Base-by-base conservation (phyloP, 495 filamentous ascomycete genomes). In the Massariosphaeria phaeospora region DNA sequence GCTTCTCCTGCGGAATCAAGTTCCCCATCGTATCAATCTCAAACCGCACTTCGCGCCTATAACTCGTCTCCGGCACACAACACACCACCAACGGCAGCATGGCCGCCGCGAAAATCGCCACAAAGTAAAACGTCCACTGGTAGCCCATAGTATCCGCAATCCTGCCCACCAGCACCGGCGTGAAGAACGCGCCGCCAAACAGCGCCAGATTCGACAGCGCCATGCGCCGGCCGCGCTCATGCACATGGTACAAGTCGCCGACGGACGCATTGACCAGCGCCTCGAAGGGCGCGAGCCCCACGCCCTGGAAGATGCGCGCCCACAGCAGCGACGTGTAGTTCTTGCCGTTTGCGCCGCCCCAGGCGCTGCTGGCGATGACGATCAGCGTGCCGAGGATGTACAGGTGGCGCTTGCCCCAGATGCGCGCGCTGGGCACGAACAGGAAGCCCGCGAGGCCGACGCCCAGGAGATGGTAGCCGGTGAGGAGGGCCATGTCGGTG, bases 131-230 rank as follows among this genome's bases (percentile, higher is more conserved):
- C 2, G 64, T 67, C 71, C 80, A 49, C 62, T 76, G 67, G 88
- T 89, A 96, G 23, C 80, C 78, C 12, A 96, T 76, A 0, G 75
- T 74, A 38, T 77, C 70, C 18, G 89, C 91, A 54, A 95, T 90
- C 65, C 86, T 90, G 27, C 91, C 91, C 10, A 90, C 89, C 9
- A 91, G 69, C 24, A 95, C 88, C 0, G 89, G 91, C 0, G 91
- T 95, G 66, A 95, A 84, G 63, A 96, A 96, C 3, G 91, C 88
- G 5, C 89, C 88, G 0, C 91, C 91, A 66, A 94, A 96, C 9
- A 95, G 76, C 2, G 90, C 82, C 43, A 96, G 79, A 67, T 95
- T 96, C 10, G 84, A 84, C 26, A 94, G 73, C 9, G 91, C 91
- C 90, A 96, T 96, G 40, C 90, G 79, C 64, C 83, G 87, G 21